Percentiles rank a stretch among this genome's conserved stretches.
phyloP scores from a whole-genome alignment of 2,329 filamentous ascomycete genomes.

The Lasiodiplodia hormozganensis region DNA sequence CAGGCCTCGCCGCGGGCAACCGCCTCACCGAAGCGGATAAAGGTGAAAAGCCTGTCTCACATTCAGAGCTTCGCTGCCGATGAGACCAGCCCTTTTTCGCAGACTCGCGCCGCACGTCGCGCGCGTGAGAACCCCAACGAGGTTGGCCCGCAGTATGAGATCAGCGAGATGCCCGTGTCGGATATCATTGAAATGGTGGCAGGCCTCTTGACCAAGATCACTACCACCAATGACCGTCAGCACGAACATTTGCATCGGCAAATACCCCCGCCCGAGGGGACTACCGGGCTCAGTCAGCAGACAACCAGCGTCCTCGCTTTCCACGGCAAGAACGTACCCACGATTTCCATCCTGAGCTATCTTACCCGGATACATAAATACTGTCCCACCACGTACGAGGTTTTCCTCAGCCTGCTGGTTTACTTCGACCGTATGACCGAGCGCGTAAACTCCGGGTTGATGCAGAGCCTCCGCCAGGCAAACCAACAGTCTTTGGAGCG shows the following conservation, averaged over 20 bases:
- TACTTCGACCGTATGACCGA: conserved; percentile 99
- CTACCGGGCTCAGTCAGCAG: conserved; percentile 66
- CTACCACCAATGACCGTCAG: conserved; percentile 92
- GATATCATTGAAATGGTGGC: conserved; percentile 99
- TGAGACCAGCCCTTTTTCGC: conserved; percentile 68
- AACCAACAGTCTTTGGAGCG: conserved; percentile 56
- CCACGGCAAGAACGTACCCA: conserved; percentile 96
- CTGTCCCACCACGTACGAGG: conserved; percentile 97
- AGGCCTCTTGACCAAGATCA: conserved; percentile 94
- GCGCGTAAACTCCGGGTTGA: conserved; percentile 82
- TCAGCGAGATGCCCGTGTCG: conserved; percentile 94
- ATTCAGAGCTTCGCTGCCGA: conserved; percentile 87
- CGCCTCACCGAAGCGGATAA: conserved; percentile 65
- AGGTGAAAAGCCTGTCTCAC: conserved; percentile 87
- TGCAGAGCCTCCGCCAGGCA: conserved; percentile 65
- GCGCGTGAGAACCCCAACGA: conserved; percentile 57
- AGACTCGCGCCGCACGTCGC: conserved; percentile 51
- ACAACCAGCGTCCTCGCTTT: conserved; percentile 86
- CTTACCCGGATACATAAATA: conserved; percentile 97
- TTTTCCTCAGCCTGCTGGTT: conserved; percentile 91
- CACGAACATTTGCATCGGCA: conserved; percentile 88
- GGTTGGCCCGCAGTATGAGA: conserved; percentile 76
- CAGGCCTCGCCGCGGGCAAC: conserved; percentile 39
- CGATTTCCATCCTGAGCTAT: conserved; percentile 96
- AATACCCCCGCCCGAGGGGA: conserved; percentile 66